Evolutionary conservation across 176 grass and related monocot species (phyloP).

Genomic region (Microstegium vimineum): DNA sequence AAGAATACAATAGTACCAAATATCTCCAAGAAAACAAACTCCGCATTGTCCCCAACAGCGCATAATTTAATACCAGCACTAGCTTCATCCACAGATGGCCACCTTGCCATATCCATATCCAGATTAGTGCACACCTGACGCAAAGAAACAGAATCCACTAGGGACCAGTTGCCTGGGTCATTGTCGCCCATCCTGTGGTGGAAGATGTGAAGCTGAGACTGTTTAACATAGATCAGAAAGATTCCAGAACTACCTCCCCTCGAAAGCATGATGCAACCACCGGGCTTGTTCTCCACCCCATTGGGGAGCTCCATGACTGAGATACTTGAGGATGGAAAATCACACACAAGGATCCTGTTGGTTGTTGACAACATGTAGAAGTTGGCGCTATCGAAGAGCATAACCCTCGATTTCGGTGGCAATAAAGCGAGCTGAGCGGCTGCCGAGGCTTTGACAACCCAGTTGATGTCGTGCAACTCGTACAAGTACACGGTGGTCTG

Average conservation of each 20-base stretch:
- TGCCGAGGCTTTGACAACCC: constrained; percentile 5
- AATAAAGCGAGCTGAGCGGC: neutral
- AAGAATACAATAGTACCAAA: neutral
- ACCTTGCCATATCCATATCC: neutral
- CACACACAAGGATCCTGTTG: neutral
- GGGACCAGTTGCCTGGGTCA: neutral
- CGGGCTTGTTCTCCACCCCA: constrained; percentile 6
- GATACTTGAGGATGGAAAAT: neutral
- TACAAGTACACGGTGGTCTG: constrained; percentile 24
- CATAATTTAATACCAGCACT: neutral
- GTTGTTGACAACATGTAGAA: constrained; percentile 6
- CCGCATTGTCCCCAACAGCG: neutral
- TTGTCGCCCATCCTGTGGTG: neutral
- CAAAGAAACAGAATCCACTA: constrained; percentile 17
- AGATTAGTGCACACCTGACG: neutral
- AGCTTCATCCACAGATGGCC: neutral
- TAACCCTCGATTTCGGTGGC: constrained; percentile 1
- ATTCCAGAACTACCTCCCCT: neutral
- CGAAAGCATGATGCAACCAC: neutral
- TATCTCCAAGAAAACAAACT: constrained; percentile 5
- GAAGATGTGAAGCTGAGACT: constrained; percentile 7
- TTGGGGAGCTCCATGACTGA: constrained; percentile 10
- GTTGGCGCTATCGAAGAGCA: neutral
- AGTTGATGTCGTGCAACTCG: constrained; percentile 8
- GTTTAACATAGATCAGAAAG: neutral